These are phyloP conservation scores for Gossypium bickii DNA, from an alignment of 345 rosid genomes.

Conservation along the genomic window DNA sequence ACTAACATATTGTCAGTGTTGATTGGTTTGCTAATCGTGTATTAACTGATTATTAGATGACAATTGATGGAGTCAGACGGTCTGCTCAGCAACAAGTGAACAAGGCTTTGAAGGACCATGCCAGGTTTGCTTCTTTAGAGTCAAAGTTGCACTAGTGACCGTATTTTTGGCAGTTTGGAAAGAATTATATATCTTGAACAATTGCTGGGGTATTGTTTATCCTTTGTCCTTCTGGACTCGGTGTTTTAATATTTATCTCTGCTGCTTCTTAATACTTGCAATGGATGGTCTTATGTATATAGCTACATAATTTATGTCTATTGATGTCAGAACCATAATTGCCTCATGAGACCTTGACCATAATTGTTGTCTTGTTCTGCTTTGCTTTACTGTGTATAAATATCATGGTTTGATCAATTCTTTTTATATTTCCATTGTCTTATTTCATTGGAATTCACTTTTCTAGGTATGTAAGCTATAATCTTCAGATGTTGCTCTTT, in stretches of 20 bases:
- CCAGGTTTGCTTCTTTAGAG: constrained; percentile 48
- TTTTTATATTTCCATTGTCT: neutral
- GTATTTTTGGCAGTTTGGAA: neutral
- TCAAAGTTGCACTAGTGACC: neutral
- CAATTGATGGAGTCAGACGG: constrained; percentile 92
- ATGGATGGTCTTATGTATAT: neutral
- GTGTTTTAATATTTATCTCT: neutral
- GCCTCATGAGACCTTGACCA: neutral
- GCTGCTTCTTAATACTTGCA: neutral
- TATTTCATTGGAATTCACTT: neutral
- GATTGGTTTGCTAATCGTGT: constrained; percentile 13
- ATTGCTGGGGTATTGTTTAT: neutral
- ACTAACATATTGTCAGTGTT: constrained; percentile 11
- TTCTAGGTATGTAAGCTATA: neutral
- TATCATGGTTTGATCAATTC: neutral
- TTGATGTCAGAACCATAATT: neutral
- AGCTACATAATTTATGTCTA: neutral
- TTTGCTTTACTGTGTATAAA: neutral
- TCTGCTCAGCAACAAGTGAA: constrained; percentile 92
- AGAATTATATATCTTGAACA: neutral
- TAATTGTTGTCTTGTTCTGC: neutral
- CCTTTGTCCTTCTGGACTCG: neutral
- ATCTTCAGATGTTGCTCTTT: neutral
- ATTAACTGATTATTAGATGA: constrained; percentile 51
- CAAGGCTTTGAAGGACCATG: constrained; percentile 84